Evolutionary conservation across 495 filamentous ascomycete genomes (phyloP), one percentile per base, ranked within the genome.

Genomic region (Annulohypoxylon stygium): DNA sequence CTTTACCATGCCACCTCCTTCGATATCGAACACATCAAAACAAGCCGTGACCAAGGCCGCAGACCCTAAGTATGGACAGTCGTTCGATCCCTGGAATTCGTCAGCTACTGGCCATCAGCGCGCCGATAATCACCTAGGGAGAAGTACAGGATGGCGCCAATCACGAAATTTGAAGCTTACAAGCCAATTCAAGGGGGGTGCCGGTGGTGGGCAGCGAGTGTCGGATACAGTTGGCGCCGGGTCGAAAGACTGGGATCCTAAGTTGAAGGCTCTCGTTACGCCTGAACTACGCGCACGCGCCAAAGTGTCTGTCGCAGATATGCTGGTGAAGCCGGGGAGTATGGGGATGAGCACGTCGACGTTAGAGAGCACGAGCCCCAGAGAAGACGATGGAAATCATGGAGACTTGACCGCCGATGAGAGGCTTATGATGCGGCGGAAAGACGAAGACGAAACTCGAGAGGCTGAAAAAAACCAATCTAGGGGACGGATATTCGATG

Each of bases 11-110:
- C 51, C 75, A 37, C 61, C 61, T 14, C 69, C 78, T 26, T 43
- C 63, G 66, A n/a, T n/a, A 43, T 43, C 39, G n/a, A 79, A 79
- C 11, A 71, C 74, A 8, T 71, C 67, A 4, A 75, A 68, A 45
- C 67, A 74, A n/a, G 47, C 78, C 16, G 74, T 77, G 66, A 43
- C 80, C 65, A 74, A 62, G 39, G 87, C 88, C 58, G 84, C 88
- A 9, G 71, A 84, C 45, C 86, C 85, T 10, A 76, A 67, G 30
- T 76, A 81, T 72, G 83, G 85, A 74, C 80, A 81, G 48, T 73
- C 80, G 69, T 95, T 93, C 79, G 93, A 97, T 76, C 83, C 92
- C 36, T 97, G 92, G 92, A 94, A 93, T 80, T 91, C 91, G 20
- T 88, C 88, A 14, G 88, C 91, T 0, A 90, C 92, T 5, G 94